Evolutionary conservation across 345 rosid species (phyloP).

Genomic region (Dipteronia sinensis): DNA sequence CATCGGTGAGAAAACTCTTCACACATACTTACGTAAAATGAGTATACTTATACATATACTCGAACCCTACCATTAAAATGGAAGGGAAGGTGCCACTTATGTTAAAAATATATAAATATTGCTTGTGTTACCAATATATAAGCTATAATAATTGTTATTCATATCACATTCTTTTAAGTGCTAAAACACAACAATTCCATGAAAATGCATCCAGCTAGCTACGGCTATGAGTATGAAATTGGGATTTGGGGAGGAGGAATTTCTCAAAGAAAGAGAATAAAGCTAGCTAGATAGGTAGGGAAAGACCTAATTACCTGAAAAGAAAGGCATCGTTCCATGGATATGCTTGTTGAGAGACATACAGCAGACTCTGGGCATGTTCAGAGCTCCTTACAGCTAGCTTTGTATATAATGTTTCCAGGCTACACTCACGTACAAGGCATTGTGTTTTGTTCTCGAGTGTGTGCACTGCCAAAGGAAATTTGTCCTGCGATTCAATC

Average conservation of each 20-base stretch:
- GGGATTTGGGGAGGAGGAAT: background rate
- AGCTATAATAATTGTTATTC: too few species aligned
- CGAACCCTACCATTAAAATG: too few species aligned
- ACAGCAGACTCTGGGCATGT: background rate
- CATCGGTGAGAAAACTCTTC: too few species aligned
- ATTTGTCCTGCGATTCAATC: constrained; percentile 9
- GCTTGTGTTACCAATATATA: too few species aligned
- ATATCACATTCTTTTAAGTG: too few species aligned
- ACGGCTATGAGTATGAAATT: too few species aligned
- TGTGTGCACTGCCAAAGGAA: background rate
- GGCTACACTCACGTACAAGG: background rate
- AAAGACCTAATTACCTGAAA: background rate
- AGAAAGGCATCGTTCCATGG: constrained; percentile 5
- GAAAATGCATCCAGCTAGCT: too few species aligned
- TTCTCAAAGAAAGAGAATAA: background rate
- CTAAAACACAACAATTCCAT: too few species aligned
- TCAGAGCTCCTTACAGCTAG: background rate
- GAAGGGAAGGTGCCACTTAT: too few species aligned
- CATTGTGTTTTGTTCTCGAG: background rate
- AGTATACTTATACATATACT: too few species aligned
- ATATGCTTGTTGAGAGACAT: background rate
- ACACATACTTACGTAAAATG: too few species aligned
- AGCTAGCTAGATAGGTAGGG: background rate
- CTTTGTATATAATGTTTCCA: background rate
- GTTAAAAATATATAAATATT: too few species aligned